Base-by-base conservation (phyloP, 139 green algal species). In the Chlamydomonas sphaeroides region DNA sequence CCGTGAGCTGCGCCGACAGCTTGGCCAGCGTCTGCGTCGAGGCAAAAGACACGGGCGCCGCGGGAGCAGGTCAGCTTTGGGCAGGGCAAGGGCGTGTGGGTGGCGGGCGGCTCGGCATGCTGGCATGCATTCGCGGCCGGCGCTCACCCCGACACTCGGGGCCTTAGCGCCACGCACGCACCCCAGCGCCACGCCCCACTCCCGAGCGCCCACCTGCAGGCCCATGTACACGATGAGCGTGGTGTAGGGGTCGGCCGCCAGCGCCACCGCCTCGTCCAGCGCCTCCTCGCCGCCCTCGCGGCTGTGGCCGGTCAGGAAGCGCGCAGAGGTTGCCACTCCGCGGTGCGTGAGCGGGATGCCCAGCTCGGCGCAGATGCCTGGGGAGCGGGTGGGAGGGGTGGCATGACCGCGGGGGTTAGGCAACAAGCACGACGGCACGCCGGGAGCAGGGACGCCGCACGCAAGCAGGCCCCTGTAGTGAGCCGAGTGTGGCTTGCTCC, bases 221-320 rank as follows among this genome's bases (percentile, higher is more conserved):
- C 97, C 97, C 97, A 99, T 99, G 92, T 99, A 99, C 14, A 99
- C 92, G 1, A 99, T 94, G 7, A 99, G 94, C 8, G 97, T 99
- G 61, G 97, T 97, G 91, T 96, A 65, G 0, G 91, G 89, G 87
- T 99, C 96, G 7, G 92, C 92, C 11, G 84, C 89, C 17, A 85
- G 88, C 26, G 79, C 84, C 14, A 92, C 42, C 8, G 90, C 82
- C 33, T 86, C 83, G 41, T 93, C 93, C 57, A 97, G 84, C 61
- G 89, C 81, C 74, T 94, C 88, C 79, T 97, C 89, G 11, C 93
- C 95, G 25, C 92, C 95, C 76, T 98, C 96, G 15, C 94, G 85
- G 1, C 92, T 84, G 84, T 99, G 97, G 0, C 97, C 97, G 0
- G 97, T 99, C 14, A 99, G 89, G 81, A 96, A 98, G 32, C 93